phyloP scores from a whole-genome alignment of 202 grass and related monocot species.

The Eragrostis tef region DNA sequence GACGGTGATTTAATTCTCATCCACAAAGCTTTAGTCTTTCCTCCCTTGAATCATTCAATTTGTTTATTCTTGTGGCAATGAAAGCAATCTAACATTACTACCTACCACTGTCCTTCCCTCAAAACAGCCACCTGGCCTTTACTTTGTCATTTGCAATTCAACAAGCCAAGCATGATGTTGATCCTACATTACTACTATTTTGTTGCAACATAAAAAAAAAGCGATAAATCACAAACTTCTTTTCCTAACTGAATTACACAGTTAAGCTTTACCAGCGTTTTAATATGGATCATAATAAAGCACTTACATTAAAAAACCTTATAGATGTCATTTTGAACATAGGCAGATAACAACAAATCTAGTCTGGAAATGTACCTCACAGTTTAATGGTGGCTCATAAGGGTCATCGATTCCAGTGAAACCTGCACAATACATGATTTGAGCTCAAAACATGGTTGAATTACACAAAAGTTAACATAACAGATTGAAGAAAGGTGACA shows the following conservation, averaged over 20 bases:
- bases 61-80: not conserved
- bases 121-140: not conserved
- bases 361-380: slow-evolving; percentile 63
- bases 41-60: not conserved
- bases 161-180: not conserved
- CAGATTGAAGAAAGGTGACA: not conserved
- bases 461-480: not conserved
- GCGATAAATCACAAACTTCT: not conserved
- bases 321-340: slow-evolving; percentile 31
- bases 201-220: slow-evolving; percentile 3
- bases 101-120: not conserved
- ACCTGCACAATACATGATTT: slow-evolving; percentile 59
- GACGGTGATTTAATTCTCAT: slow-evolving; percentile 6
- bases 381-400: slow-evolving; percentile 85
- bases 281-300: slow-evolving; percentile 21
- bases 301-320: not conserved
- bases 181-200: not conserved
- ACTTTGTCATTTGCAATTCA: not conserved
- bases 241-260: slow-evolving; percentile 3
- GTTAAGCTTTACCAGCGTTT: slow-evolving; percentile 2
- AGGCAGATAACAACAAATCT: slow-evolving; percentile 17
- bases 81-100: not conserved
- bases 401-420: slow-evolving; percentile 99
- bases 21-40: not conserved
- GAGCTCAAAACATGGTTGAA: slow-evolving; percentile 23